These are phyloP conservation scores for Penicillium sp. DNA, from an alignment of 2,329 filamentous ascomycete genomes.

Conservation along the genomic window DNA sequence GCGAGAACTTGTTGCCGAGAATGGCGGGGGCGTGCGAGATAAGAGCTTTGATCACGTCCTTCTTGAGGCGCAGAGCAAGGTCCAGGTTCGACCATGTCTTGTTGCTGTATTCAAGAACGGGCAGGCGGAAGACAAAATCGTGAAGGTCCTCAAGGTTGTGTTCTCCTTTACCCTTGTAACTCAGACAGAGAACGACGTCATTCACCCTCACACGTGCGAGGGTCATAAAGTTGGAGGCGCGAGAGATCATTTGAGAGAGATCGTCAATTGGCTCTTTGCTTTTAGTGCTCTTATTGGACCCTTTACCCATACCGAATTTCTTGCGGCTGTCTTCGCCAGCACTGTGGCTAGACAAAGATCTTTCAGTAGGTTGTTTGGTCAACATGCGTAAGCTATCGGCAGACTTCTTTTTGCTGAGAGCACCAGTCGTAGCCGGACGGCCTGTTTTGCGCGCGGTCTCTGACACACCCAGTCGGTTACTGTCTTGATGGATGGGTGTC, in stretches of 20 bases:
- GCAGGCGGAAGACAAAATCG: conserved; percentile 94
- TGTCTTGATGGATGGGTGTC: conserved; percentile 35
- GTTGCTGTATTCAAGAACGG: conserved; percentile 92
- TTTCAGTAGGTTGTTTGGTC: conserved; percentile 38
- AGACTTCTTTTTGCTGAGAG: conserved; percentile 42
- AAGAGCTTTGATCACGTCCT: conserved; percentile 87
- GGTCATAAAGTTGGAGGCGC: conserved; percentile 96
- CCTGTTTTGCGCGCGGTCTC: conserved; percentile 28
- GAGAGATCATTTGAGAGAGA: conserved; percentile 91
- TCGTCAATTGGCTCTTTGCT: conserved; percentile 76
- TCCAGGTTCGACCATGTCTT: conserved; percentile 99
- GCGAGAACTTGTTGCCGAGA: conserved; percentile 93
- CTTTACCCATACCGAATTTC: conserved; percentile 47
- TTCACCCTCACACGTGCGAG: conserved; percentile 93
- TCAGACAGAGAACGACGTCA: conserved; percentile 90
- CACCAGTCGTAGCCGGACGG: conserved; percentile 31
- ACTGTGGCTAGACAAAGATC: conserved; percentile 35
- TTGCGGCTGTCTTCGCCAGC: conserved; percentile 49
- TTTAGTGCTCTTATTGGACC: conserved; percentile 48
- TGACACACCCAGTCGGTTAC: conserved; percentile 21
- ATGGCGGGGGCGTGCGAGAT: conserved; percentile 96
- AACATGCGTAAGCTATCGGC: conserved; percentile 43
- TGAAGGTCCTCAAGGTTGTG: conserved; percentile 96
- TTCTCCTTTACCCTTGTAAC: conserved; percentile 93
- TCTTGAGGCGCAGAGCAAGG: conserved; percentile 86